Evolutionary conservation across 805 yeast species (phyloP).

Genomic region (Cyberlindnera mycetangii): DNA sequence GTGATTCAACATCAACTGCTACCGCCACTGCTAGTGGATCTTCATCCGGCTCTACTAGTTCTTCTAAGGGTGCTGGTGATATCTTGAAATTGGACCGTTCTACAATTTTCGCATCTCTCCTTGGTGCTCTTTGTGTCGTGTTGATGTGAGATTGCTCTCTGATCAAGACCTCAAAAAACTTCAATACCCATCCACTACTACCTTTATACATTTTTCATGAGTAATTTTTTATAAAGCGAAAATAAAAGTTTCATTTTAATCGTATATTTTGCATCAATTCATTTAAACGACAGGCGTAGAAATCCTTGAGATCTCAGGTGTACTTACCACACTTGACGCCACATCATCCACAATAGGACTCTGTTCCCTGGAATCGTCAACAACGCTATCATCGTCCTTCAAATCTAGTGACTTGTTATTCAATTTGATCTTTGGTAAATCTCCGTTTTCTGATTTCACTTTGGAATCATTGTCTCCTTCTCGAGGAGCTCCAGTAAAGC

Average conservation of each 20-base stretch:
- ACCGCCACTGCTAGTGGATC: constrained; percentile 7
- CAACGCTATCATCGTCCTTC: constrained; percentile 4
- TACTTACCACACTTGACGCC: constrained; percentile 18
- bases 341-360: constrained; percentile 23
- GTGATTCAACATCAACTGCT: constrained; percentile 6
- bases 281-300: constrained; percentile 14
- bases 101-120: constrained; percentile 11
- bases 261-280: too few relatives aligned
- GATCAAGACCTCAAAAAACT: not conserved
- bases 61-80: constrained; percentile 9
- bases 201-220: too few relatives aligned
- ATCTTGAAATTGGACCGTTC: constrained; percentile 1
- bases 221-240: too few relatives aligned
- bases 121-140: constrained; percentile 11
- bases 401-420: constrained; percentile 18
- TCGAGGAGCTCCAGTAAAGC: constrained; percentile 37
- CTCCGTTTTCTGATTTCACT: constrained; percentile 1
- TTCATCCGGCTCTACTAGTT: constrained; percentile 4
- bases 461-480: not conserved
- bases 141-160: constrained; percentile 1
- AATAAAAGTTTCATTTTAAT: too few relatives aligned
- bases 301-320: constrained; percentile 23
- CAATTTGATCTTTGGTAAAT: constrained; percentile 21
- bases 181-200: too few relatives aligned
- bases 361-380: constrained; percentile 24